phyloP scores from a whole-genome alignment of 2,329 filamentous ascomycete genomes.

The Decorospora gaudefroyi region DNA sequence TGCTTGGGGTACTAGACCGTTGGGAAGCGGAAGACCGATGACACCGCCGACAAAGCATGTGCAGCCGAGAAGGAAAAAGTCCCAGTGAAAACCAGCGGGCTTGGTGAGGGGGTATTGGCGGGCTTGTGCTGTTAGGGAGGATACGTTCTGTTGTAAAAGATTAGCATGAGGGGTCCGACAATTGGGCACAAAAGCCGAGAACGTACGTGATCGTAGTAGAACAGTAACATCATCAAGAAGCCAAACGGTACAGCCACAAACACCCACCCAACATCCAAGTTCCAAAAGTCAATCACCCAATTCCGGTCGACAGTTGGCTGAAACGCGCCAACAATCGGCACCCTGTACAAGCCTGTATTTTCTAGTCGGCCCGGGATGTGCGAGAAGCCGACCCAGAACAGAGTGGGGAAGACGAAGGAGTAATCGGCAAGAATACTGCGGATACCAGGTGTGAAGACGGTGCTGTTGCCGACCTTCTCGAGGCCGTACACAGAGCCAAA shows the following conservation, averaged over 20 bases:
- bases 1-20: constrained; percentile 60
- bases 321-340: constrained; percentile 54
- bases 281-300: constrained; percentile 61
- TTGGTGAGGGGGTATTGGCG: constrained; percentile 59
- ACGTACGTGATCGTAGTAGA: constrained; percentile 61
- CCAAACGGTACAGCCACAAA: constrained; percentile 60
- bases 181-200: neutral
- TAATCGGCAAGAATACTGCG: constrained; percentile 58
- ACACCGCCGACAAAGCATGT: constrained; percentile 59
- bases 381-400: constrained; percentile 60
- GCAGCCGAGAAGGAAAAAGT: constrained; percentile 61
- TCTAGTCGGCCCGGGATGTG: constrained; percentile 57
- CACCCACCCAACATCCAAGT: constrained; percentile 56
- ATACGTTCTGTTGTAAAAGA: constrained; percentile 49
- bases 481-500: constrained; percentile 57
- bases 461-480: constrained; percentile 55
- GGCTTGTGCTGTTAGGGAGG: constrained; percentile 58
- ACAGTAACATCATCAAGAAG: constrained; percentile 59
- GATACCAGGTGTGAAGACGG: constrained; percentile 51
- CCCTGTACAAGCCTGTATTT: constrained; percentile 48
- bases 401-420: constrained; percentile 53
- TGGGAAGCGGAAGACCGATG: constrained; percentile 58
- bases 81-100: constrained; percentile 62
- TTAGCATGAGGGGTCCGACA: neutral
- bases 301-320: constrained; percentile 52